These are phyloP conservation scores for Rehmannia glutinosa DNA, from an alignment of 257 asterid species.

Conservation along the genomic window DNA sequence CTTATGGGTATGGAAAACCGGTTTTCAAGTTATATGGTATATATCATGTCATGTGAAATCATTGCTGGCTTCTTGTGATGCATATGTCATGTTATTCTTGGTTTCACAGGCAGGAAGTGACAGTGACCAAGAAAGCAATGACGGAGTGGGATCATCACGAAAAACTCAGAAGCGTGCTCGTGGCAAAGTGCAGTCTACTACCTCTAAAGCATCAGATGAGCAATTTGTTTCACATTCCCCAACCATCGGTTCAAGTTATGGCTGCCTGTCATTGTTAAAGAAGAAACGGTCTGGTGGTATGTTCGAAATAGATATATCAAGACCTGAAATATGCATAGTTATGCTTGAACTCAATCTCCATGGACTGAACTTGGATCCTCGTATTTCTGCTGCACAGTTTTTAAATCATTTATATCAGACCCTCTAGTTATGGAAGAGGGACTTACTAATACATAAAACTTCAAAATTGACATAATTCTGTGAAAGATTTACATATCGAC, in stretches of 20 bases:
- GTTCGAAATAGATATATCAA: constrained; percentile 20
- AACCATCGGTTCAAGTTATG: constrained; percentile 40
- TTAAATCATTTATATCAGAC: neutral
- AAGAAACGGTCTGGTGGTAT: constrained; percentile 90
- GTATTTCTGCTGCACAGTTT: constrained; percentile 5
- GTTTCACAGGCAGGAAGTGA: constrained; percentile 74
- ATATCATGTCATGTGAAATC: neutral
- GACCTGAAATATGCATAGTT: neutral
- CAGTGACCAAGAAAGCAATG: constrained; percentile 87
- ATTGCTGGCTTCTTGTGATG: constrained; percentile 20
- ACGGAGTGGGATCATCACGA: constrained; percentile 71
- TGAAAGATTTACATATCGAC: neutral
- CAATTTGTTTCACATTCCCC: constrained; percentile 43
- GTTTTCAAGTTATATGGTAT: constrained; percentile 15
- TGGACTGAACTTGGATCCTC: constrained; percentile 9
- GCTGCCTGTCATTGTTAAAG: constrained; percentile 60
- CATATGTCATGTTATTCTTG: constrained; percentile 22
- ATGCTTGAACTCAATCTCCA: neutral
- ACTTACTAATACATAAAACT: neutral
- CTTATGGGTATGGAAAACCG: constrained; percentile 7
- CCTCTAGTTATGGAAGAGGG: constrained; percentile 6
- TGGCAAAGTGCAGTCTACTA: constrained; percentile 54
- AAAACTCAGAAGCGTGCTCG: constrained; percentile 75
- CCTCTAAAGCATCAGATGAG: constrained; percentile 47
- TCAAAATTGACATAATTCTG: neutral